A percentile compares a stretch with the other conserved stretches of the same genome.
phyloP scores from a whole-genome alignment of 106 monocot species.

The Dendrobium huoshanense region DNA sequence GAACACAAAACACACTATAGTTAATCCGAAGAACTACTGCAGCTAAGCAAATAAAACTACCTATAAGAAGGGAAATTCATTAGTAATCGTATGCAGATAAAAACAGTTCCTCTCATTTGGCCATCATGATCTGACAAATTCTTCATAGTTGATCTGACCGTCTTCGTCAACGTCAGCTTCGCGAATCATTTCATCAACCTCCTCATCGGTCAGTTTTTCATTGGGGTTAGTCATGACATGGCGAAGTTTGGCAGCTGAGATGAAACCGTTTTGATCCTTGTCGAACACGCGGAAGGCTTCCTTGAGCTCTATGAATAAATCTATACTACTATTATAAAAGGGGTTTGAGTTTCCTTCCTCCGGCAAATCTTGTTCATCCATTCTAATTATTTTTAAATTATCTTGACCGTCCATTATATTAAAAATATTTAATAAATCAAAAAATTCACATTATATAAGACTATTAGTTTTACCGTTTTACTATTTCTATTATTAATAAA shows the following conservation, averaged over 20 bases:
- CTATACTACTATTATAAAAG: too few species aligned
- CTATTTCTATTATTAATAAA: too few species aligned
- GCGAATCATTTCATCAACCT: conserved; percentile 46
- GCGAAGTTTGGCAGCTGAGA: conserved; percentile 49
- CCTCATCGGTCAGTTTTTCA: conserved; percentile 45
- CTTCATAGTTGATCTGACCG: conserved; percentile 55
- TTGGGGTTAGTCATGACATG: conserved; percentile 54
- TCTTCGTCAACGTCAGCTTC: conserved; percentile 48
- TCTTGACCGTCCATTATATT: too few species aligned
- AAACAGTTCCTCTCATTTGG: conserved; percentile 22
- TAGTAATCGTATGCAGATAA: not conserved
- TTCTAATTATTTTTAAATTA: too few species aligned
- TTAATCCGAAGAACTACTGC: not conserved
- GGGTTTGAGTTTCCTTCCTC: too few species aligned
- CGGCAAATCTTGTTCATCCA: too few species aligned
- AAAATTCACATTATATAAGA: too few species aligned
- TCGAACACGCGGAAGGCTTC: conserved; percentile 54
- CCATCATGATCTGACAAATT: conserved; percentile 64
- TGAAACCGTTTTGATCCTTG: conserved; percentile 59
- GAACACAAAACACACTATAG: too few species aligned
- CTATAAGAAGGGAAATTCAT: not conserved
- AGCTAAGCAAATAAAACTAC: not conserved
- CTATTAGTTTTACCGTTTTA: too few species aligned
- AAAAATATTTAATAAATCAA: too few species aligned
- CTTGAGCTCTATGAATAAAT: too few species aligned